Evolutionary conservation across 345 rosid genomes (phyloP), one percentile per base, ranked within the genome.

Genomic region (Euphorbia tirucalli): DNA sequence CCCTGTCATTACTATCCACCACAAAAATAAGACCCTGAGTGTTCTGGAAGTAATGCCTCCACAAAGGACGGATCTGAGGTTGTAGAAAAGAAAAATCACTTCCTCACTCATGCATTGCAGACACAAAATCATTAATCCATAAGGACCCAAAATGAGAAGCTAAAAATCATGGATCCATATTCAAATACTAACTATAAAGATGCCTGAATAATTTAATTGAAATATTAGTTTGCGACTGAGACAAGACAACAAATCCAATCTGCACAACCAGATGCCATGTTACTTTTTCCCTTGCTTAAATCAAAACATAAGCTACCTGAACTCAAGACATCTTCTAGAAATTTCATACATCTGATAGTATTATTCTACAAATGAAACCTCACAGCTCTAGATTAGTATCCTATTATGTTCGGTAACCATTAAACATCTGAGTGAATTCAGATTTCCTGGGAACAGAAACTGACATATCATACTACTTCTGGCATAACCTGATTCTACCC

Each of bases 21-120:
- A 68, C 71, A 37, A 68, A 68, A 21, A 68, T 68, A 21, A 68
- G 71, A 37, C 71, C 71, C 30, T 68, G 71, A 22, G 71, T 68
- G 49, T 68, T 68, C 62, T 68, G 71, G 60, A 68, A 68, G 61
- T 68, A 68, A 52, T 68, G 71, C 62, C 71, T 68, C 71, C 71
- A 68, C 49, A 68, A 37, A 30, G 71, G 71, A 11, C 71, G 71
- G 32, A 68, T 68, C 71, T 68, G 71, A 19, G 21, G 1, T 11
- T 68, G 71, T n/a, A 32, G 19, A 19, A 22, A 10, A 55, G 52
- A 22, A 11, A 35, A 19, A 48, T 27, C 19, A 59, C 18, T 28
- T 7, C 19, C 19, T 1, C 7, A 31, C 16, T 1, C 67, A 59
- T 30, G 2, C 35, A 13, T n/a, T n/a, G n/a, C 2, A 18, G 25